A percentile compares a stretch with the other conserved stretches of the same genome.
Conservation (phyloP, 805 yeast species). For the Schwanniomyces pseudopolymorphus region DNA sequence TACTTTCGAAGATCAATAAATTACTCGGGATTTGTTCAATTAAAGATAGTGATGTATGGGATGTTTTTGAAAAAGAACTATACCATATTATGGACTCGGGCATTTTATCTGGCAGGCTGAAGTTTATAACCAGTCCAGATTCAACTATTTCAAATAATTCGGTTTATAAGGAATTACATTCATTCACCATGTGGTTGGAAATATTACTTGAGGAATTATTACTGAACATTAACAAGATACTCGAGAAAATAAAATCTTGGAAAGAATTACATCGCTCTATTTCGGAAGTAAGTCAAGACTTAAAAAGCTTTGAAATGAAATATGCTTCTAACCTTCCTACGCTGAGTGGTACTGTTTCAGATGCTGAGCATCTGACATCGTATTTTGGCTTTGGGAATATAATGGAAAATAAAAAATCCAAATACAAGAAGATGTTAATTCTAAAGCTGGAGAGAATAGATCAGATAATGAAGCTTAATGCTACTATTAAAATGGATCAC, state of each 20-base stretch:
- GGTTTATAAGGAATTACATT: slow-evolving; percentile 11
- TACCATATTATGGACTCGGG: not conserved
- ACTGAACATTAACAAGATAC: slow-evolving; percentile 19
- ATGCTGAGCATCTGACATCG: slow-evolving; percentile 13
- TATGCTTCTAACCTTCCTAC: slow-evolving; percentile 16
- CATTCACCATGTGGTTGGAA: slow-evolving; percentile 24
- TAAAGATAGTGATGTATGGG: slow-evolving; percentile 32
- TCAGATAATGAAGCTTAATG: slow-evolving; percentile 42
- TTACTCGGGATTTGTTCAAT: slow-evolving; percentile 29
- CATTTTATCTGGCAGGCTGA: not conserved
- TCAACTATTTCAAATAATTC: not conserved
- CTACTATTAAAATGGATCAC: slow-evolving; percentile 52
- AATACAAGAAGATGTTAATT: slow-evolving; percentile 44
- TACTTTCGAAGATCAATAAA: slow-evolving; percentile 36
- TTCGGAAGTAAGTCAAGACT: slow-evolving; percentile 25
- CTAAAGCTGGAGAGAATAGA: slow-evolving; percentile 40
- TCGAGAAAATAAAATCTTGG: slow-evolving; percentile 30
- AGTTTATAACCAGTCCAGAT: not conserved
- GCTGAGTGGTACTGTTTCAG: slow-evolving; percentile 15
- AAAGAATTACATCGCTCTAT: slow-evolving; percentile 26
- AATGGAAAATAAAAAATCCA: slow-evolving; percentile 52
- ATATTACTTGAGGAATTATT: slow-evolving; percentile 21
- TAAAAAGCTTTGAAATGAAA: slow-evolving; percentile 26
- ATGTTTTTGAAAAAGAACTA: slow-evolving; percentile 15
- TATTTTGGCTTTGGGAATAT: slow-evolving; percentile 38